These are phyloP conservation scores for Lentinula lateritia DNA, from an alignment of 768 basidiomycete species.

Conservation along the genomic window DNA sequence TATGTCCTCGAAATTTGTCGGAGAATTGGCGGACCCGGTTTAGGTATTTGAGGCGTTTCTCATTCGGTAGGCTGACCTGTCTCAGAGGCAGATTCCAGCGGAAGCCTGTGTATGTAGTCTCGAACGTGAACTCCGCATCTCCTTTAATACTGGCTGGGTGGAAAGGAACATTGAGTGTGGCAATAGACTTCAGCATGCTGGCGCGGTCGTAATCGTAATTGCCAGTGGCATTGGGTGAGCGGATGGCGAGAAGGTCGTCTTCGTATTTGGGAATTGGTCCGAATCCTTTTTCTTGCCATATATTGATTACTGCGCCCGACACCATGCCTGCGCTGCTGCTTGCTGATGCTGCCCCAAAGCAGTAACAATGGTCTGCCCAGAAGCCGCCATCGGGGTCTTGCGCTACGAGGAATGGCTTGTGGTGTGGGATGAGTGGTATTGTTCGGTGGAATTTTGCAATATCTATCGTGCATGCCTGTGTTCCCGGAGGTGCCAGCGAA, in stretches of 20 bases:
- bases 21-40: no score
- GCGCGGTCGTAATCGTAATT: conserved; percentile 1
- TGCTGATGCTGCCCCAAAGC: conserved; percentile 21
- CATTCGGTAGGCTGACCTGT: no score
- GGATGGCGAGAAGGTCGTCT: conserved; percentile 17
- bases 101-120: no score
- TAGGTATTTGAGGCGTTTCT: no score
- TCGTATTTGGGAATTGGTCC: conserved; percentile 17
- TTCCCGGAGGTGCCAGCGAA: conserved; percentile 20
- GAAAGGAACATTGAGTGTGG: no score
- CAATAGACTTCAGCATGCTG: no score
- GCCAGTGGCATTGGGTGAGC: conserved; percentile 11
- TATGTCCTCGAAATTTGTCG: no score
- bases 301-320: conserved; percentile 20
- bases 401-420: conserved; percentile 28
- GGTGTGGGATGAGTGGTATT: conserved; percentile 21
- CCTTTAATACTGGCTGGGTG: no score
- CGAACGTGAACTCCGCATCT: no score
- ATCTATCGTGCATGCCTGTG: conserved; percentile 23
- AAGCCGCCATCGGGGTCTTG: conserved; percentile 14
- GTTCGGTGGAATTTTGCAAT: conserved; percentile 30
- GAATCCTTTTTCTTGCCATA: conserved; percentile 17
- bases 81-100: no score
- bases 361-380: conserved; percentile 25
- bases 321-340: no score